A percentile compares a stretch with the other conserved stretches of the same genome.
Conservation (phyloP, 225 moss, liverwort and hornwort genomes). For the Asterella californica region DNA sequence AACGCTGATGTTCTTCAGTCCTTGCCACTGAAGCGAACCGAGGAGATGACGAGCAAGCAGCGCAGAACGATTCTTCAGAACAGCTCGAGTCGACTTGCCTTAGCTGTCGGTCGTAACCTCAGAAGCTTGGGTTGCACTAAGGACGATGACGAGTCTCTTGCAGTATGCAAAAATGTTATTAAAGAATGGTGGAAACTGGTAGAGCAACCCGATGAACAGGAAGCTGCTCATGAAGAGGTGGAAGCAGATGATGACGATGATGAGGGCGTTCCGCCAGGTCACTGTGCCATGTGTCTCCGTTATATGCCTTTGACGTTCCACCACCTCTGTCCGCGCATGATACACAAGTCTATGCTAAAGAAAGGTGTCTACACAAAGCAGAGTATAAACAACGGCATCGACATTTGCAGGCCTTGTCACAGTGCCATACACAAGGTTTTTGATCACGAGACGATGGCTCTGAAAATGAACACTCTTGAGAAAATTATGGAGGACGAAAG, state of each 20-base stretch:
- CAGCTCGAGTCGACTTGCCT: conserved; percentile 7
- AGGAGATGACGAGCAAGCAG: conserved; percentile 27
- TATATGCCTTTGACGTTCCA: conserved; percentile 30
- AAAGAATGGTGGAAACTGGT: conserved; percentile 24
- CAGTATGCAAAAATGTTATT: conserved; percentile 9
- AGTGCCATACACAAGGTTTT: conserved; percentile 29
- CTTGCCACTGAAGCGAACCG: conserved; percentile 9
- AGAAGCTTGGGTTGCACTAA: conserved; percentile 18
- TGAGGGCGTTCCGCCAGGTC: conserved; percentile 24
- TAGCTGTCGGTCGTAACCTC: conserved; percentile 12
- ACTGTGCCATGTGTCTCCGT: conserved; percentile 28
- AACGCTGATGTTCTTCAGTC: conserved; percentile 22
- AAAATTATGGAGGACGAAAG: conserved; percentile 27
- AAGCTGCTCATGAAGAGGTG: background rate
- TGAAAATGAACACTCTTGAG: conserved; percentile 21
- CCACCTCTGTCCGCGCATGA: conserved; percentile 27
- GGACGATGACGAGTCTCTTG: conserved; percentile 22
- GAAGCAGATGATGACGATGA: conserved; percentile 10
- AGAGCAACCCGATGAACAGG: conserved; percentile 8
- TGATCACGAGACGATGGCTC: conserved; percentile 33
- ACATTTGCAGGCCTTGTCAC: conserved; percentile 31
- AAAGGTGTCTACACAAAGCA: conserved; percentile 22
- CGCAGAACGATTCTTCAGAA: conserved; percentile 9
- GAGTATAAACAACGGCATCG: conserved; percentile 19
- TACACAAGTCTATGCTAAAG: conserved; percentile 31